phyloP scores from a whole-genome alignment of 768 basidiomycete species.

The Termitomyces eurrhizus region DNA sequence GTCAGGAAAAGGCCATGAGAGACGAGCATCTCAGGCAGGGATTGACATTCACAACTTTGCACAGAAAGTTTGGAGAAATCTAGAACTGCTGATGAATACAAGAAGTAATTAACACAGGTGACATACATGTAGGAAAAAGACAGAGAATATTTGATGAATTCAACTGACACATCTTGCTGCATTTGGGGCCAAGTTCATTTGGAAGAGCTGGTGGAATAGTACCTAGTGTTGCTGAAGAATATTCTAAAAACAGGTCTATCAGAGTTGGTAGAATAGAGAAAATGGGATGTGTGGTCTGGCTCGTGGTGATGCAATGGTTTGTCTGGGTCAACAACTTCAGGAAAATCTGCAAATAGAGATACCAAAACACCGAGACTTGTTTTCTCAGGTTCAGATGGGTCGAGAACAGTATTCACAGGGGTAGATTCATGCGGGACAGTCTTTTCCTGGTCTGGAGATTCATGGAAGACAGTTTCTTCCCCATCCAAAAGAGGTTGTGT shows the following conservation, averaged over 20 bases:
- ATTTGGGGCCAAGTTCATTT: neutral
- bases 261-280: neutral
- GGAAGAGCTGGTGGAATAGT: neutral
- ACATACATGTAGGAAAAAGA: constrained; percentile 15
- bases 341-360: neutral
- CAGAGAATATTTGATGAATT: constrained; percentile 4
- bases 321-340: neutral
- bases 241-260: constrained; percentile 2
- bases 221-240: neutral
- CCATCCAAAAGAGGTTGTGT: neutral
- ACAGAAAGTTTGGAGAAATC: constrained; percentile 16
- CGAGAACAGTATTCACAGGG: no score
- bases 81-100: neutral
- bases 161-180: neutral
- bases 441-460: no score
- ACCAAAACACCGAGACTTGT: no score
- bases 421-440: no score
- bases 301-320: neutral
- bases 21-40: constrained; percentile 21
- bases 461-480: no score
- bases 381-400: no score
- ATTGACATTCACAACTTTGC: constrained; percentile 19
- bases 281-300: neutral
- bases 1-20: constrained; percentile 29
- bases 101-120: neutral